Evolutionary conservation across 1,284 basidiomycete genomes (phyloP).

Genomic region (Leccinum subrobustum): DNA sequence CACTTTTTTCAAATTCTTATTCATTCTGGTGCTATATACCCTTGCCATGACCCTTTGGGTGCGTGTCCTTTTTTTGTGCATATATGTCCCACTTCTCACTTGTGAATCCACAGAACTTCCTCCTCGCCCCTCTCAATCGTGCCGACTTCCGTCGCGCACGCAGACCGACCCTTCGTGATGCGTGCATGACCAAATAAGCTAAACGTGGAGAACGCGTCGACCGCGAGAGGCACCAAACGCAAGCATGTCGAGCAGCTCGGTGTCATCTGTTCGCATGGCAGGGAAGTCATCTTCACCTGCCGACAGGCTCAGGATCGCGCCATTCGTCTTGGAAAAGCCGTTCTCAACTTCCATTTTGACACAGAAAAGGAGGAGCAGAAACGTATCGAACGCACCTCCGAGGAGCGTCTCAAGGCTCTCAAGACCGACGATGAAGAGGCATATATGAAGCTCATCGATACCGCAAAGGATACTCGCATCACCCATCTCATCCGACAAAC

Average conservation of each 20-base stretch:
- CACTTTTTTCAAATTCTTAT: slow-evolving; percentile 81
- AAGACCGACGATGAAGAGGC: slow-evolving; percentile 99
- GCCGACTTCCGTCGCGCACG: slow-evolving; percentile 87
- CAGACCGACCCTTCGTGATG: slow-evolving; percentile 88
- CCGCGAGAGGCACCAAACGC: slow-evolving; percentile 92
- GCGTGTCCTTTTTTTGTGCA: slow-evolving; percentile 33
- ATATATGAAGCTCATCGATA: slow-evolving; percentile 98
- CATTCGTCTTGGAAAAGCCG: slow-evolving; percentile 81
- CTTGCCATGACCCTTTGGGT: slow-evolving; percentile 84
- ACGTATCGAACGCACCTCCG: slow-evolving; percentile 92
- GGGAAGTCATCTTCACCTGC: slow-evolving; percentile 67
- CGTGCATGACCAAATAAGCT: slow-evolving; percentile 87
- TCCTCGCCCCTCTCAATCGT: slow-evolving; percentile 88
- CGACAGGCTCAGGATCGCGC: slow-evolving; percentile 75
- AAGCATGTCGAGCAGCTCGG: slow-evolving; percentile 95
- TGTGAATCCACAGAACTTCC: slow-evolving; percentile 69
- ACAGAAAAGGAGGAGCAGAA: slow-evolving; percentile 99
- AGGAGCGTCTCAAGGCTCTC: slow-evolving; percentile 97
- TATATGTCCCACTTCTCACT: not conserved
- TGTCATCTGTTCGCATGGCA: slow-evolving; percentile 86
- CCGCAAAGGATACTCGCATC: slow-evolving; percentile 98
- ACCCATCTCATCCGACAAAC: slow-evolving; percentile 96
- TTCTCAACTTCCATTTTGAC: slow-evolving; percentile 81
- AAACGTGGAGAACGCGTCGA: slow-evolving; percentile 93
- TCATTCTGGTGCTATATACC: slow-evolving; percentile 75